Evolutionary conservation across 2,329 filamentous ascomycete genomes (phyloP).

Genomic region (Xylaria sp.): DNA sequence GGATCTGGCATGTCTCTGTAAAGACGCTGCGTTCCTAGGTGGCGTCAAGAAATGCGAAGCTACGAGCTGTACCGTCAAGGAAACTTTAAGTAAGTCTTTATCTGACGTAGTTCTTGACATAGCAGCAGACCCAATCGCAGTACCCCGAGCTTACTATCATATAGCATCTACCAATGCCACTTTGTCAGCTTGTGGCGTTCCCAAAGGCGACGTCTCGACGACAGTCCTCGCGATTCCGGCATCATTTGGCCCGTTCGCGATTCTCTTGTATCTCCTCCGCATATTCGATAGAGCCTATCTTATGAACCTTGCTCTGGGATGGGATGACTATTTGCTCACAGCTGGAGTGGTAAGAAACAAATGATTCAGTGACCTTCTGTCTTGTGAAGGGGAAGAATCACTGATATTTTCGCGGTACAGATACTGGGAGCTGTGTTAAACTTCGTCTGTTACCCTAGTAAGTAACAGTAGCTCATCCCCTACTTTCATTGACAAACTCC

Average conservation of each 20-base stretch:
- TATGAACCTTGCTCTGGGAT: slow-evolving; percentile 20
- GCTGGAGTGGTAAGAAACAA: slow-evolving; percentile 16
- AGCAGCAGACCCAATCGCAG: not conserved
- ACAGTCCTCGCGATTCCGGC: slow-evolving; percentile 20
- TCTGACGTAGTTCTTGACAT: not conserved
- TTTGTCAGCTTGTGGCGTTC: slow-evolving; percentile 20
- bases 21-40: slow-evolving; percentile 16
- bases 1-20: slow-evolving; percentile 20
- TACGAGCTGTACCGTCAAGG: slow-evolving; percentile 19
- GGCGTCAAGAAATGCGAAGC: slow-evolving; percentile 10
- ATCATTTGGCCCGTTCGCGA: slow-evolving; percentile 26
- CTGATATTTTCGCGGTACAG: slow-evolving; percentile 4
- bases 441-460: slow-evolving; percentile 27
- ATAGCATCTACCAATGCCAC: slow-evolving; percentile 26
- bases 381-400: not conserved
- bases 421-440: slow-evolving; percentile 17
- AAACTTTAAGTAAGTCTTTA: slow-evolving; percentile 19
- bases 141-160: not conserved
- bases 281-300: slow-evolving; percentile 20
- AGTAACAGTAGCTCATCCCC: not conserved
- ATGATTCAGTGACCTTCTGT: not conserved
- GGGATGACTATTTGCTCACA: slow-evolving; percentile 23
- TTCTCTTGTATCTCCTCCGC: slow-evolving; percentile 24
- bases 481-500: not conserved
- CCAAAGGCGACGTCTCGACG: slow-evolving; percentile 12